A percentile compares a stretch with the other conserved stretches of the same genome.
phyloP scores from a whole-genome alignment of 441 rosid species.

The Arabidopsis lyrata region DNA sequence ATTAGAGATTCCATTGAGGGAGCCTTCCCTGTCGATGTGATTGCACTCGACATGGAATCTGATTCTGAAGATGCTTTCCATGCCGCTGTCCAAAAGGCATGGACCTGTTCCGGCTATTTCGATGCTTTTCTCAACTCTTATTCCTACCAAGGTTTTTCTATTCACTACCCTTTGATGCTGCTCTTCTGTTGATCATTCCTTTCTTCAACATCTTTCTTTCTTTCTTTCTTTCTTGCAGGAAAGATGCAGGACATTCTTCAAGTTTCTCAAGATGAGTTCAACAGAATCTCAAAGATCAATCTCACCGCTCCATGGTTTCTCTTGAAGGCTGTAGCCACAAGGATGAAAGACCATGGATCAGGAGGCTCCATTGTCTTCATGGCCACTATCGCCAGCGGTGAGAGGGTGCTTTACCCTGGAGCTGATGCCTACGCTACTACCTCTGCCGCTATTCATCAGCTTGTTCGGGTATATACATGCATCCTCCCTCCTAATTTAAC shows the following conservation, averaged over 20 bases:
- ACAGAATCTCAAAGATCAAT: slow-evolving; percentile 60
- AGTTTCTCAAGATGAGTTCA: slow-evolving; percentile 65
- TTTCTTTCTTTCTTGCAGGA: slow-evolving; percentile 30
- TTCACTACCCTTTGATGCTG: not conserved
- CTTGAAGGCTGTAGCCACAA: slow-evolving; percentile 70
- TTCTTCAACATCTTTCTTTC: not conserved
- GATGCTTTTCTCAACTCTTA: slow-evolving; percentile 84
- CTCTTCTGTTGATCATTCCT: not conserved
- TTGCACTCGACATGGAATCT: slow-evolving; percentile 78
- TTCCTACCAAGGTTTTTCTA: slow-evolving; percentile 50
- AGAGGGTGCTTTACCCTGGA: slow-evolving; percentile 83
- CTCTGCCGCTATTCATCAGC: slow-evolving; percentile 77
- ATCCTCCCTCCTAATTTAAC: not conserved
- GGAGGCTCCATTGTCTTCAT: slow-evolving; percentile 83
- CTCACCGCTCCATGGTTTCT: slow-evolving; percentile 85
- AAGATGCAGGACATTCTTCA: slow-evolving; percentile 73
- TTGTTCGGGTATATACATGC: slow-evolving; percentile 58
- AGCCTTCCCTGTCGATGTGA: slow-evolving; percentile 53
- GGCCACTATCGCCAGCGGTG: slow-evolving; percentile 68
- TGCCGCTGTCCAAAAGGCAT: slow-evolving; percentile 76
- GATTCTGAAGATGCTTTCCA: slow-evolving; percentile 62
- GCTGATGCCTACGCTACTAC: slow-evolving; percentile 82
- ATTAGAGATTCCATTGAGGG: slow-evolving; percentile 49
- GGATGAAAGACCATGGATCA: slow-evolving; percentile 60
- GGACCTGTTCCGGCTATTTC: slow-evolving; percentile 56